Percentiles rank a stretch among this genome's conserved stretches.
phyloP scores from a whole-genome alignment of 495 filamentous ascomycete genomes.

The Hypoxylon crocopeplum region DNA sequence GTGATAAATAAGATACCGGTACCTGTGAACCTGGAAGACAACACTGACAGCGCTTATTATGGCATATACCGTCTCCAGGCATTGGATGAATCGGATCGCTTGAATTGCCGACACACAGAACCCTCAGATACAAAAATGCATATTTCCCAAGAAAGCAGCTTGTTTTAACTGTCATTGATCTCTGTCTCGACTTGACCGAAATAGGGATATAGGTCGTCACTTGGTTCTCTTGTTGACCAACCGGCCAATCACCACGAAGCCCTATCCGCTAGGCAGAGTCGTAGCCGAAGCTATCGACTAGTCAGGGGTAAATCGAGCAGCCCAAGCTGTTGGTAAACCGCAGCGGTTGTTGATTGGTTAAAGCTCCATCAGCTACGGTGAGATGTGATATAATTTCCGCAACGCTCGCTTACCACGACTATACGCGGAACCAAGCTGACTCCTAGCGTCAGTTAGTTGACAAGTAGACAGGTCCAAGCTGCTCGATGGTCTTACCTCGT shows the following conservation, averaged over 20 bases:
- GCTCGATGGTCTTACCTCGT: conserved; percentile 6
- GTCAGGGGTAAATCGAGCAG: conserved; percentile 19
- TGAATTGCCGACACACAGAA: too few species aligned
- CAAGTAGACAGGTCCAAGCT: not conserved
- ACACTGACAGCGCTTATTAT: too few species aligned
- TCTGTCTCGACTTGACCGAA: conserved; percentile 5
- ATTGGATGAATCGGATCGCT: too few species aligned
- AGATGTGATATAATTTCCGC: not conserved
- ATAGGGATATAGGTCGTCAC: too few species aligned
- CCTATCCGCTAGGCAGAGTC: conserved; percentile 3
- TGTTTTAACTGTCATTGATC: too few species aligned
- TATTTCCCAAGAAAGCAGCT: too few species aligned
- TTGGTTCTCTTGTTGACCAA: conserved; percentile 3
- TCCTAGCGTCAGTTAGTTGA: conserved; percentile 7
- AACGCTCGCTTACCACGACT: conserved; percentile 10
- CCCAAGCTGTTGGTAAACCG: conserved; percentile 1
- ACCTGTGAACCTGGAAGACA: too few species aligned
- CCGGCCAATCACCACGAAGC: conserved; percentile 5
- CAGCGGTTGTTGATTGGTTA: not conserved
- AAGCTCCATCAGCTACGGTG: conserved; percentile 3
- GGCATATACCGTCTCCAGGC: too few species aligned
- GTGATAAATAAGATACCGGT: too few species aligned
- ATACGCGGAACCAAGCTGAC: not conserved
- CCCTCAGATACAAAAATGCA: too few species aligned
- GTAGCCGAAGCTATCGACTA: conserved; percentile 12